Base-by-base conservation (phyloP, 2,329 filamentous ascomycete species). In the Alternaria ventricosa region DNA sequence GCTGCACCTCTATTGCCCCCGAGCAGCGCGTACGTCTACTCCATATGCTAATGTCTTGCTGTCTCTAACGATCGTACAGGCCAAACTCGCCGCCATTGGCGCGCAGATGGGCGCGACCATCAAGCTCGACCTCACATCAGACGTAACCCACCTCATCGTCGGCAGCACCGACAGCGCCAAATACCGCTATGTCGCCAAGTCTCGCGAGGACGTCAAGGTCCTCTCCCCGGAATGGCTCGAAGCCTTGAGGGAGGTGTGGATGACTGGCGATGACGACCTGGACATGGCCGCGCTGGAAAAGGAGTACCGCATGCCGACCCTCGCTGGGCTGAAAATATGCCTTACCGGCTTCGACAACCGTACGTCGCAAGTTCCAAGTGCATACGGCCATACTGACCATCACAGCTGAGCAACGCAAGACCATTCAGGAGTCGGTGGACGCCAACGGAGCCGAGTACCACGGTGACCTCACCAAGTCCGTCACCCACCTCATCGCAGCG, bases 91-190 rank as follows among this genome's bases (percentile, higher is more conserved):
- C 15, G 81, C 85, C 53, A 88, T 89, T 64, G 92, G 92, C 18
- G 81, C 85, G 67, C 89, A 97, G 76, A 93, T 99, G 84, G 96
- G 96, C 68, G 96, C 94, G 55, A 81, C 87, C 64, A 92, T 97
- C 85, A 94, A 92, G 73, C 91, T 94, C 79, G 94, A 99, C 79
- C 88, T 99, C 47, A 98, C 94, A n/a, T 92, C 92, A 60, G 93
- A 97, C 79, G 93, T 97, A 51, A 98, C 96, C 6, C 96, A 99
- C 82, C 89, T 99, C 50, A 87, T 99, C 67, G 93, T 97, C 65
- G 96, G 94, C 78, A 90, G 92, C 73, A 92, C 93, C 74, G 88
- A 95, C 77, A 98, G 95, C 1, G 89, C 92, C 54, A 99, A 99
- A 80, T 99, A 99, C 82, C 91, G 90, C 79, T 97, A 97, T 84